Base-by-base conservation (phyloP, 73 alveolate species). In the Symbiodinium natans region DNA sequence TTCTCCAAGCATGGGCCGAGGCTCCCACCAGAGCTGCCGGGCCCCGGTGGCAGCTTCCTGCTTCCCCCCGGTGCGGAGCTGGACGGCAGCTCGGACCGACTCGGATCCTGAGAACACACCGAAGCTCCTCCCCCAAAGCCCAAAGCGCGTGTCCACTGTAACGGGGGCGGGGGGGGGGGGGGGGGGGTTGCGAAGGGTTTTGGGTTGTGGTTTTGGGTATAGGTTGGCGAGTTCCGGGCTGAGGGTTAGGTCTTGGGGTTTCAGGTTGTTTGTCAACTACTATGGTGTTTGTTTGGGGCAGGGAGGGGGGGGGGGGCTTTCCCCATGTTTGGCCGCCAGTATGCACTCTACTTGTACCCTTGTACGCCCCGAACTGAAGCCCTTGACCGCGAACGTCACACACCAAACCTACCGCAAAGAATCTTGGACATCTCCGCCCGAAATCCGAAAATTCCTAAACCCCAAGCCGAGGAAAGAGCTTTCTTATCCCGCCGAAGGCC, bases 1-100 rank as follows among this genome's bases (percentile, higher is more conserved):
- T n/a, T n/a, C n/a, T n/a, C n/a, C n/a, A n/a, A n/a, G n/a, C n/a
- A n/a, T n/a, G n/a, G n/a, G n/a, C n/a, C 15, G 63, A 89, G 95
- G 95, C 95, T 89, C 43, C 95, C 95, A 17, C 95, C 95, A 31
- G 71, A 83, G 34, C 95, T 89, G 27, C 95, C 95, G 29, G 95
- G 95, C 38, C 95, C 95, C 13, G 95, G 95, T 39, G 97, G 97
- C 48, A 90, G 97, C 38, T 90, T 90, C 84, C 39, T 90, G 48
- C 88, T 90, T 68, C 96, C 96, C 2, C 95, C 95, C 40, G 42
- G 88, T 6, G 84, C 75, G 31, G 95, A 82, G 39, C 31, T 90
- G 97, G 97, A 90, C 52, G 40, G 77, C 88, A 5, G 29, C 68
- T 52, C 68, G 68, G 68, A 10, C 7, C 68, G 6, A 17, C 21